Base-by-base conservation (phyloP, 176 grass and related monocot genomes). In the Thalia dealbata region DNA sequence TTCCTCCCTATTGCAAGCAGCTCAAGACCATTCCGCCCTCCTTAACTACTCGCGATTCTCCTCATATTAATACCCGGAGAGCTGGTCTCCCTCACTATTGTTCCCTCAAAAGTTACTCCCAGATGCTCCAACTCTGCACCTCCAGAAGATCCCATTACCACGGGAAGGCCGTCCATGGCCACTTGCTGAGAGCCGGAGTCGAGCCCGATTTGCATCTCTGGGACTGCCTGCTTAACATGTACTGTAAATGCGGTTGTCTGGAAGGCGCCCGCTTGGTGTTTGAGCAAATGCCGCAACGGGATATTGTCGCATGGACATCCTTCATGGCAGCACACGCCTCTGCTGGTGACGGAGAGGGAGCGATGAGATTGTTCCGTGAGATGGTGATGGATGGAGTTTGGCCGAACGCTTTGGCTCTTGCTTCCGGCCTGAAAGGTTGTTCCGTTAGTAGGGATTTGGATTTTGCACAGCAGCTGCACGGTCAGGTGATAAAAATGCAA, bases 271-370 rank as follows among this genome's bases (percentile, higher is more conserved):
- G 43, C 44, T 76, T 7, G 13, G 21, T 84, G 84, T 87, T 91
- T 50, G 88, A 84, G 19, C 56, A 32, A 61, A 84, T 80, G 88
- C 88, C 82, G 50, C 75, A 74, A 11, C 29, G 81, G 26, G 79
- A 76, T 52, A 55, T 84, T 59, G 69, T 74, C 23, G 78, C 64
- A 21, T 69, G 75, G 81, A 81, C 66, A 24, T n/a, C 78, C 48
- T 51, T 80, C 52, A 43, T 89, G 10, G 71, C 80, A 38, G 67
- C 42, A 2, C 5, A 69, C 42, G 27, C 80, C 3, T 28, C 51
- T 6, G 61, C 25, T 10, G 62, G 70, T 7, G 61, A 76, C 7
- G 46, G 18, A 3, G 19, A 30, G 12, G 52, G 61, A 60, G 74
- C 73, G 25, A 8, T 69, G 58, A 38, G 52, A 28, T 73, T 81